phyloP scores from a whole-genome alignment of 768 basidiomycete species.

The Leucogyrophana mollusca region DNA sequence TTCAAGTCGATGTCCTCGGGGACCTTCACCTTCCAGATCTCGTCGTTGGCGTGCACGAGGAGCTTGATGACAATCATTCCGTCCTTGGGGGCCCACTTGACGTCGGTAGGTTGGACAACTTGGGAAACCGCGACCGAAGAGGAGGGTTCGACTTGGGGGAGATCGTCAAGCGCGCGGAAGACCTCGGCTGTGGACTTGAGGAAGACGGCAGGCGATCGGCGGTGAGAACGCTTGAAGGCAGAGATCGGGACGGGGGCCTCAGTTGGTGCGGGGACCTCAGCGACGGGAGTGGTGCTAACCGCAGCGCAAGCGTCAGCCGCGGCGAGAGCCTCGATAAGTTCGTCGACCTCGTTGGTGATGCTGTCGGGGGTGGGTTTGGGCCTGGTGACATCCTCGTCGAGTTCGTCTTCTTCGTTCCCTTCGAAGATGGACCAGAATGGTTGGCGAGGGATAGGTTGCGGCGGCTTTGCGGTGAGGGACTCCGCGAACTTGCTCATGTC shows the following conservation, averaged over 20 bases:
- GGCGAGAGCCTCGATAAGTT: not conserved
- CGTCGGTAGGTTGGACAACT: not conserved
- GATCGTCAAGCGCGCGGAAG: not conserved
- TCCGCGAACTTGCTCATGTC: not conserved
- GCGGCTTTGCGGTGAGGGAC: not conserved
- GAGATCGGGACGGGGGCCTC: not conserved
- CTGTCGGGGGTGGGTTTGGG: not conserved
- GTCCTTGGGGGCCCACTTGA: conserved; percentile 31
- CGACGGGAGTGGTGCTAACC: not conserved
- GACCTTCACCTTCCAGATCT: conserved; percentile 38
- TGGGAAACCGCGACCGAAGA: not conserved
- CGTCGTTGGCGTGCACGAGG: conserved; percentile 36
- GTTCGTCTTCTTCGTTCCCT: not conserved
- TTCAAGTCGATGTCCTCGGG: conserved; percentile 28
- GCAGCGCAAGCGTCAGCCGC: not conserved
- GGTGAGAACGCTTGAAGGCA: conserved; percentile 2
- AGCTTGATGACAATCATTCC: conserved; percentile 39
- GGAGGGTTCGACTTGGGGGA: not conserved
- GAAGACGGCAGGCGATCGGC: conserved; percentile 1
- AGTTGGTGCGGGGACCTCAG: not conserved
- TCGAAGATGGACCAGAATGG: not conserved
- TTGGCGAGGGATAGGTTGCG: not conserved
- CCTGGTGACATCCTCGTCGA: not conserved
- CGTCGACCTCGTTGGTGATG: not conserved
- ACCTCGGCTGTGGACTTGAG: not conserved